Evolutionary conservation across 2,329 filamentous ascomycete species (phyloP).

Genomic region (Claviceps sp.): DNA sequence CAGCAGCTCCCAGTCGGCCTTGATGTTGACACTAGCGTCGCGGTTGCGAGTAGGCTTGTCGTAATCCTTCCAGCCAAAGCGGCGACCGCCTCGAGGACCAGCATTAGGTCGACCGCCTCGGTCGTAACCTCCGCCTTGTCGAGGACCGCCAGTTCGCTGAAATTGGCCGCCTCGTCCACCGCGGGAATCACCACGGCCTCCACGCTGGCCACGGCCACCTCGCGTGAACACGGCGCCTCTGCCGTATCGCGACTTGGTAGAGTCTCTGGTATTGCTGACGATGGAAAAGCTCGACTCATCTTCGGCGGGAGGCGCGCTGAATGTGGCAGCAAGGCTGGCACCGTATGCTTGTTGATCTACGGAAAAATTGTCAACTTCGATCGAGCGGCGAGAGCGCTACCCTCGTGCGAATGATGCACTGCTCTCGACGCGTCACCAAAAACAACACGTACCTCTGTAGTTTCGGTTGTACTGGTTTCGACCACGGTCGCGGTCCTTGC

Average conservation of each 20-base stretch:
- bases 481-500: conserved; percentile 69
- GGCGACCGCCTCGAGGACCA: conserved; percentile 59
- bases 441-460: conserved; percentile 58
- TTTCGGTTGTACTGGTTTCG: conserved; percentile 84
- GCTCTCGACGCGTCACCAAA: too few species aligned
- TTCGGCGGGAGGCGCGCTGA: conserved; percentile 82
- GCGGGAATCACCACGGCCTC: conserved; percentile 49
- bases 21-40: conserved; percentile 91
- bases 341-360: conserved; percentile 95
- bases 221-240: conserved; percentile 85
- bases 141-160: conserved; percentile 59
- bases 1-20: conserved; percentile 85
- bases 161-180: conserved; percentile 47
- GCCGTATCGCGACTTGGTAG: conserved; percentile 73
- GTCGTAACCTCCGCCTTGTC: conserved; percentile 54
- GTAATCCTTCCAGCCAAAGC: conserved; percentile 97
- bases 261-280: conserved; percentile 86
- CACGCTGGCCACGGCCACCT: conserved; percentile 58
- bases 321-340: conserved; percentile 71
- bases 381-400: not conserved
- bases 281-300: conserved; percentile 97
- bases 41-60: conserved; percentile 96
- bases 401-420: not conserved
- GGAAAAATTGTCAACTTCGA: not conserved
- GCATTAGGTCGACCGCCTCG: conserved; percentile 56